A percentile compares a stretch with the other conserved stretches of the same genome.
Conservation (phyloP, 2,329 filamentous ascomycete genomes). For the Xylaria sp. region DNA sequence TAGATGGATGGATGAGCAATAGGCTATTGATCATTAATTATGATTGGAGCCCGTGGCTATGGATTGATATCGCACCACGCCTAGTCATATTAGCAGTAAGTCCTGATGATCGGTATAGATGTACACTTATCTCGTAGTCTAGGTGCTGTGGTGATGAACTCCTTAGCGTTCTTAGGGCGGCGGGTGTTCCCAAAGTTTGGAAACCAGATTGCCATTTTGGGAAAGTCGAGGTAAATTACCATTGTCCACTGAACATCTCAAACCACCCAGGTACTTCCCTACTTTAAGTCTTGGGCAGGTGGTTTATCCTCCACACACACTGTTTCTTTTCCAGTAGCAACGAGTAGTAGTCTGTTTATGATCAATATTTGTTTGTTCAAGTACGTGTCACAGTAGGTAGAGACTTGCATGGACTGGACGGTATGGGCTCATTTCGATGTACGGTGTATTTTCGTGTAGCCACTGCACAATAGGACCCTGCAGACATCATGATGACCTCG, state of each 20-base stretch:
- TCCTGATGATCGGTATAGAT: conserved; percentile 7
- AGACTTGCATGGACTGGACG: neutral
- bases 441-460: conserved; percentile 11
- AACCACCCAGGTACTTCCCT: neutral
- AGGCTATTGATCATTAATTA: conserved; percentile 25
- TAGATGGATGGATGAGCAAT: conserved; percentile 14
- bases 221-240: conserved; percentile 34
- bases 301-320: neutral
- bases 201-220: conserved; percentile 39
- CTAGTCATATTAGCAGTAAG: neutral
- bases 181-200: conserved; percentile 35
- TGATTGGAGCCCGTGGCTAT: conserved; percentile 1
- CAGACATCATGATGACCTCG: conserved; percentile 41
- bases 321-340: neutral
- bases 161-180: conserved; percentile 37
- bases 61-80: neutral
- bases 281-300: neutral
- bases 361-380: neutral
- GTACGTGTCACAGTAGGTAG: conserved; percentile 7
- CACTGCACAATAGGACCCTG: conserved; percentile 33
- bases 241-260: conserved; percentile 1
- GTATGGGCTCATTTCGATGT: conserved; percentile 25
- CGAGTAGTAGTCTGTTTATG: neutral
- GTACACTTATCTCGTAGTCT: neutral
- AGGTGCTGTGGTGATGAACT: neutral